Evolutionary conservation across 140 eudicot species (phyloP).

Genomic region (Bidens hawaiensis): DNA sequence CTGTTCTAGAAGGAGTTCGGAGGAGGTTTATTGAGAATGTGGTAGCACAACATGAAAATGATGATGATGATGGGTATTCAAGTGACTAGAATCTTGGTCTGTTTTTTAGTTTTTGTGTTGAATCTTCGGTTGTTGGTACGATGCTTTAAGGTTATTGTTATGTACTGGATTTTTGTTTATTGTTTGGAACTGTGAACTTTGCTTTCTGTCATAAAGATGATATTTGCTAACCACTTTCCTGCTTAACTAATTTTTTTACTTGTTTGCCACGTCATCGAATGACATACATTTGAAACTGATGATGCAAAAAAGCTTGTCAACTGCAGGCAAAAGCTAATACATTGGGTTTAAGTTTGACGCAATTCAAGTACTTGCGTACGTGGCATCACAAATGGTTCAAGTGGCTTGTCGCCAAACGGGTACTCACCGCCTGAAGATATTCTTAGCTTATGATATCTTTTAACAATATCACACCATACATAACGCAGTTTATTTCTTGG

Average conservation of each 20-base stretch:
- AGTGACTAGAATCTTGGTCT: slow-evolving; percentile 38
- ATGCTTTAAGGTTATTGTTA: neutral
- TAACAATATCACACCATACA: neutral
- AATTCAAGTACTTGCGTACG: slow-evolving; percentile 82
- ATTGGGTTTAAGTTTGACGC: slow-evolving; percentile 22
- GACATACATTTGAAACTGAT: neutral
- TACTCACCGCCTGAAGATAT: slow-evolving; percentile 79
- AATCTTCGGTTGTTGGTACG: slow-evolving; percentile 9
- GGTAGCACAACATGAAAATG: slow-evolving; percentile 70
- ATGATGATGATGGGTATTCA: slow-evolving; percentile 62
- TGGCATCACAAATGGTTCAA: slow-evolving; percentile 75
- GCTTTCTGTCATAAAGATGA: neutral
- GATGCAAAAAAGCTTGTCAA: neutral
- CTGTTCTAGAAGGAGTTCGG: slow-evolving; percentile 76
- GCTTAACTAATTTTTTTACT: neutral
- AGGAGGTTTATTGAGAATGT: slow-evolving; percentile 79
- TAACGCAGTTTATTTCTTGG: slow-evolving; percentile 82
- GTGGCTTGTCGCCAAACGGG: slow-evolving; percentile 80
- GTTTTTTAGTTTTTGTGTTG: neutral
- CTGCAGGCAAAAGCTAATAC: neutral
- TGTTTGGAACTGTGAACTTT: neutral
- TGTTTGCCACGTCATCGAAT: neutral
- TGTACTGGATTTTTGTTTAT: neutral
- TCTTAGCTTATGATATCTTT: slow-evolving; percentile 83
- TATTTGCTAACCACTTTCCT: neutral